Evolutionary conservation across 1,284 basidiomycete species (phyloP).

Genomic region (Marasmius fiardii): DNA sequence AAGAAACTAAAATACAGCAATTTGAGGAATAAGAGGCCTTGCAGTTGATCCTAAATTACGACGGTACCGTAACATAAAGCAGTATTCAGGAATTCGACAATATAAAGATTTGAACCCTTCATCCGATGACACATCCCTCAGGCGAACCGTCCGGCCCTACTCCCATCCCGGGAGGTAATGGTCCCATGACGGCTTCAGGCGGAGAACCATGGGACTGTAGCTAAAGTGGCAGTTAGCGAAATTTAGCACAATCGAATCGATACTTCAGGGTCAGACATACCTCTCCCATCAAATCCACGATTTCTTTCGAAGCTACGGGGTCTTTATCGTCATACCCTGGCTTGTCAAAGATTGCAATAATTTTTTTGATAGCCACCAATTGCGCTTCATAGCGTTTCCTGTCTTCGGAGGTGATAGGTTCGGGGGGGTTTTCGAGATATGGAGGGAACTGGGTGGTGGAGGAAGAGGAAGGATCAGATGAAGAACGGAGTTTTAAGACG

Average conservation of each 20-base stretch:
- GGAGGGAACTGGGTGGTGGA: constrained; percentile 65
- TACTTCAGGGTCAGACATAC: constrained; percentile 36
- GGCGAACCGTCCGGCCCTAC: constrained; percentile 30
- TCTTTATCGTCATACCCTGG: constrained; percentile 64
- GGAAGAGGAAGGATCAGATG: constrained; percentile 4
- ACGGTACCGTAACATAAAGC: neutral
- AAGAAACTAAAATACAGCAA: too few relatives aligned
- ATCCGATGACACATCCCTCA: neutral
- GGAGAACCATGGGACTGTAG: constrained; percentile 88
- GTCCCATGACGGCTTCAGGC: constrained; percentile 89
- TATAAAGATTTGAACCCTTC: neutral
- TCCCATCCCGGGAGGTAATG: constrained; percentile 77
- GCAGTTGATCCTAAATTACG: too few relatives aligned
- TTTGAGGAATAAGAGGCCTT: too few relatives aligned
- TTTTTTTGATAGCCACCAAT: constrained; percentile 56
- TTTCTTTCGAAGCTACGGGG: constrained; percentile 44
- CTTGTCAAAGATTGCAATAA: constrained; percentile 76
- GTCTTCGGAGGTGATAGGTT: constrained; percentile 57
- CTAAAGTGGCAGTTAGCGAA: constrained; percentile 35
- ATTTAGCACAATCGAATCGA: constrained; percentile 9
- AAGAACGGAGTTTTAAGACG: too few relatives aligned
- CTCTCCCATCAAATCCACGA: constrained; percentile 77
- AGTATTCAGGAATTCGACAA: neutral
- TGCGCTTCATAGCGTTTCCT: constrained; percentile 71
- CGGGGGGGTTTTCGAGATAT: constrained; percentile 62